Evolutionary conservation across 2,329 filamentous ascomycete species (phyloP), one percentile per base, ranked within the genome.

Genomic region (Blastomyces emzantsi): DNA sequence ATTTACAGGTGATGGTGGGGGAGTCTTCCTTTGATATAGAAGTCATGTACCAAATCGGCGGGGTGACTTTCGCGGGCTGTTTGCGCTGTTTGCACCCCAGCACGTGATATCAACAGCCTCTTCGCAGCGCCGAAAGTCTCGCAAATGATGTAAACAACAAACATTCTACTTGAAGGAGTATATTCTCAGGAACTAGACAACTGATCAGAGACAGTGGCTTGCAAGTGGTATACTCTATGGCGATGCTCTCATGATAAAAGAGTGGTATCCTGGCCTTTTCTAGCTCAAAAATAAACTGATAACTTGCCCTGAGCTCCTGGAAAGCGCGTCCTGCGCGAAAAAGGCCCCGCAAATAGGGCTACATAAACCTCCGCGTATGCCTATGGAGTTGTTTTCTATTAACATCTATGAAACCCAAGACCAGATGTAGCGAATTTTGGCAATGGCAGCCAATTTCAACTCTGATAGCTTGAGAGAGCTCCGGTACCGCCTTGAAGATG

Each of bases 401-500:
- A 52, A 52, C 25, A 52, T 15, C 49, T 2, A 25, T 52, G 28
- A 49, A 47, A 22, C 15, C 5, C 11, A 36, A 36, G 25, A 49
- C 2, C n/a, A 36, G 28, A 17, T 9, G 9, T 43, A 49, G n/a
- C 8, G 19, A 5, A 3, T 4, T 49, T 56, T 6, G n/a, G 43
- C 30, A 22, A 78, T 78, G 75, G 71, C 71, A 11, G 67, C 67
- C 63, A 70, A 70, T 59, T 73, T 74, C 60, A 75, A 72, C 1
- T 72, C 74, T 47, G 75, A 77, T 1, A 73, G 72, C 54, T 71
- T 77, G 58, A 74, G 71, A 62, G 87, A 91, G 72, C 80, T 95
- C 65, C 86, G 88, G 71, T 83, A 82, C 47, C 85, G 90, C 43
- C 82, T 97, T 54, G 90, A 96, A 74, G 88, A 92, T 71, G 91